Conservation (phyloP, 495 filamentous ascomycete genomes). For the Xylaria curta region DNA sequence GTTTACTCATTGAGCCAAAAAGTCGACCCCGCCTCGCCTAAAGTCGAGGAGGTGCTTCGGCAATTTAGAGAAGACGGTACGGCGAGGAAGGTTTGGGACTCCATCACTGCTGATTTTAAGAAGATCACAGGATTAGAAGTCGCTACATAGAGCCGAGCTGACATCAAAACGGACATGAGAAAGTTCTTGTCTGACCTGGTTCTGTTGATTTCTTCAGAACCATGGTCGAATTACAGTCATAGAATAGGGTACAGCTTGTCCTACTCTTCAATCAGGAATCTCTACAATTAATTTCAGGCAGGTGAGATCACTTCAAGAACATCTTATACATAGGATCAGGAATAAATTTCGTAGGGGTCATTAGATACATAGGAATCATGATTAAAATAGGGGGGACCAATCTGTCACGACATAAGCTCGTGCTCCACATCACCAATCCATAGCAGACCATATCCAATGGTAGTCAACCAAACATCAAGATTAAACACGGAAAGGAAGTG, state of each 20-base stretch:
- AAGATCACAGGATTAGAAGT: slow-evolving; percentile 36
- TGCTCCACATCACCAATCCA: background rate
- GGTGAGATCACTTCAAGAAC: background rate
- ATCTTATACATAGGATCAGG: background rate
- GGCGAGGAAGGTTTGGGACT: slow-evolving; percentile 44
- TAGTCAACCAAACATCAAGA: background rate
- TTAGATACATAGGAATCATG: slow-evolving; percentile 4
- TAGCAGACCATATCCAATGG: background rate
- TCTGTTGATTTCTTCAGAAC: background rate
- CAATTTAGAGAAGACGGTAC: slow-evolving; percentile 37
- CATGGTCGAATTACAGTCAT: background rate
- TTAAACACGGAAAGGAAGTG: slow-evolving; percentile 41
- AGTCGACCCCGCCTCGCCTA: slow-evolving; percentile 39
- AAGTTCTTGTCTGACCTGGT: background rate
- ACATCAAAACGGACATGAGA: background rate
- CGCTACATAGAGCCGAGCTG: background rate
- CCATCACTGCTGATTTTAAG: slow-evolving; percentile 48
- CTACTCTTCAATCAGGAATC: background rate
- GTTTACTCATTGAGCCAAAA: slow-evolving; percentile 50
- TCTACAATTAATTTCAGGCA: background rate
- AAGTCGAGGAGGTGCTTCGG: slow-evolving; percentile 43
- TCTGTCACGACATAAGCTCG: background rate
- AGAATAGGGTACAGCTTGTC: background rate
- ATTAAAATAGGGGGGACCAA: background rate
- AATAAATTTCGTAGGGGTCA: background rate